Evolutionary conservation across 495 filamentous ascomycete genomes (phyloP), one percentile per base, ranked within the genome.

Genomic region (Penicillium coprophilum): DNA sequence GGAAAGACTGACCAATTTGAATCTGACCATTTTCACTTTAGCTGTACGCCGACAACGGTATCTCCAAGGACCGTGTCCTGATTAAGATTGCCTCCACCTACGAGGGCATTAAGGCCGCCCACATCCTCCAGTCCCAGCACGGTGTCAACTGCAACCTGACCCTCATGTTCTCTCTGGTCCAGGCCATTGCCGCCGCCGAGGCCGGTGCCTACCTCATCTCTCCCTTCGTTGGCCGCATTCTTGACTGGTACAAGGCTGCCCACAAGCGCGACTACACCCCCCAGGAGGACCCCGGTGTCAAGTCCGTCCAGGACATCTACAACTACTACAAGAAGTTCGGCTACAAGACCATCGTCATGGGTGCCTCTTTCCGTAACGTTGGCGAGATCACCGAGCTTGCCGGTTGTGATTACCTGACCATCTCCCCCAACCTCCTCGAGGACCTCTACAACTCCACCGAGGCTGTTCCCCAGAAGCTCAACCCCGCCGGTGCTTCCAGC

Each of bases 291-390:
- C 94, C 94, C 52, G 94, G 94, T 77, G 94, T 99, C 77, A 87
- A 92, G 81, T 91, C 87, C 64, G 95, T 99, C 66, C 84, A 96
- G 84, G 68, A 64, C 71, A 99, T 99, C 82, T 99, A 88, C 88
- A 96, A 99, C 82, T 99, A 99, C 89, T 99, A 99, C 87, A 99
- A 99, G 90, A 99, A 97, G 83, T 88, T 81, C 76, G 91, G 88
- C 68, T 97, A 99, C 85, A 92, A 94, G 65, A 98, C 94, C 73
- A 96, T 96, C 67, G 94, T 99, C 71, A 99, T 99, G 94, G 94
- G 94, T 69, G 94, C 94, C 60, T 96, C 92, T 13, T 99, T 99
- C 90, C 83, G 94, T 66, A 96, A 89, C 79, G 76, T 79, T 51
- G 94, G 94, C 60, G 94, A 99, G 81, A 96, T 99, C 77, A 96